Percentiles rank a stretch among this genome's conserved stretches.
Conservation (phyloP, 345 rosid species). For the Eucalyptus sp. region DNA sequence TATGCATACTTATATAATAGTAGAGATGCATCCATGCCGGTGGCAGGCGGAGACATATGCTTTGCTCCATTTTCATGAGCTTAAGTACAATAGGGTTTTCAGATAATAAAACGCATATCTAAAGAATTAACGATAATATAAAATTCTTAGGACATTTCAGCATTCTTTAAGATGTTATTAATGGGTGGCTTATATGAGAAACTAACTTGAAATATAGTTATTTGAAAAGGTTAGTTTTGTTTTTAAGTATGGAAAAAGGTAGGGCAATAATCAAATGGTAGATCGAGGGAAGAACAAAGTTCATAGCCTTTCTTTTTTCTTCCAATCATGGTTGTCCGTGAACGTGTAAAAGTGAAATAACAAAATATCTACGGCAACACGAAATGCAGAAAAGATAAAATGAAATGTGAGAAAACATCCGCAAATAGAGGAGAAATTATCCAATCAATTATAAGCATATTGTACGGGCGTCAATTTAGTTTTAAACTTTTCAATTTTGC, state of each 20-base stretch:
- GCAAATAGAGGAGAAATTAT: accelerated
- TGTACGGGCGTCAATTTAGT: accelerated
- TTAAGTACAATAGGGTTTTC: neutral
- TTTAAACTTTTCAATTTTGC: neutral
- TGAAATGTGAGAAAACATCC: neutral
- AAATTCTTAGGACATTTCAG: neutral
- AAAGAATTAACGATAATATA: neutral
- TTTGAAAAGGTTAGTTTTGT: neutral
- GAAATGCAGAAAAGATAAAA: neutral
- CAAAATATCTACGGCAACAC: neutral
- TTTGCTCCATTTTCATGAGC: neutral
- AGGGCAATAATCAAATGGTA: neutral
- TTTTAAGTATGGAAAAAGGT: neutral
- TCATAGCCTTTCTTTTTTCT: neutral
- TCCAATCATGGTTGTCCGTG: neutral
- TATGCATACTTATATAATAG: neutral
- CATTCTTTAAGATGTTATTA: neutral
- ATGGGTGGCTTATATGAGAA: neutral
- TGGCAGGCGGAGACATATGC: neutral
- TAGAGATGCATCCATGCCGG: neutral
- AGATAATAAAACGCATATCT: neutral
- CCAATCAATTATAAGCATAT: neutral
- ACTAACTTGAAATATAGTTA: neutral
- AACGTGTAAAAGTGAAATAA: neutral
- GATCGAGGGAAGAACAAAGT: neutral